Evolutionary conservation across 2,329 filamentous ascomycete genomes (phyloP).

Genomic region (Pezicula radicicola): DNA sequence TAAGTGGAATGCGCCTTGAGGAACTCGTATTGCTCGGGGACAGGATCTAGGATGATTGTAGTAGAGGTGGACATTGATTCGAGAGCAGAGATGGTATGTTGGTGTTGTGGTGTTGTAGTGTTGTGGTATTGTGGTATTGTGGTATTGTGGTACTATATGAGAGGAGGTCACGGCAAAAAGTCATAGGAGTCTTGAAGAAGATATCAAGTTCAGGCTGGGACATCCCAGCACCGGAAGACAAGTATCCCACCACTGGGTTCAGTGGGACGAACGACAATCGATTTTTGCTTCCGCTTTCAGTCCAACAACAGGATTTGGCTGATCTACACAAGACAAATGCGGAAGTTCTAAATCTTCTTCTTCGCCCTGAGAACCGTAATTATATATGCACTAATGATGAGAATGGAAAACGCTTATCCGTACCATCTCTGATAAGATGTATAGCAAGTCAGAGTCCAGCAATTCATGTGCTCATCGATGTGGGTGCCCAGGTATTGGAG

Average conservation of each 20-base stretch:
- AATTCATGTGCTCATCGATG: constrained; percentile 59
- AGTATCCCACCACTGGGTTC: constrained; percentile 69
- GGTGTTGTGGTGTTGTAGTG: too few species aligned
- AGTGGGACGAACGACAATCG: constrained; percentile 67
- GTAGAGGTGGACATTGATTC: too few species aligned
- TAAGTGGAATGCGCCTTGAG: too few species aligned
- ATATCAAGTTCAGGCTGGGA: too few species aligned
- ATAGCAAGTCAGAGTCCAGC: constrained; percentile 36
- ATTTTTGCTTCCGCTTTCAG: constrained; percentile 52
- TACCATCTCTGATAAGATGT: constrained; percentile 38
- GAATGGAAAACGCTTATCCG: constrained; percentile 34
- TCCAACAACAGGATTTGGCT: constrained; percentile 56
- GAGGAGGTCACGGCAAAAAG: too few species aligned
- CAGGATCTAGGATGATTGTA: too few species aligned
- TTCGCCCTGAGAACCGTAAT: constrained; percentile 44
- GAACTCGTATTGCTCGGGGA: too few species aligned
- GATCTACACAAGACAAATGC: constrained; percentile 56
- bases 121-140: too few species aligned
- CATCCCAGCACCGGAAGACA: too few species aligned
- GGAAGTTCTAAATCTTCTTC: constrained; percentile 53
- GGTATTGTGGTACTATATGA: too few species aligned
- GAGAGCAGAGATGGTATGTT: too few species aligned
- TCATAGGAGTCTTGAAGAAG: too few species aligned
- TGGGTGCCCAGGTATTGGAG: constrained; percentile 60
- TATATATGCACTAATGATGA: constrained; percentile 37